phyloP scores from a whole-genome alignment of 441 rosid genomes.

The Aleurites moluccanus region DNA sequence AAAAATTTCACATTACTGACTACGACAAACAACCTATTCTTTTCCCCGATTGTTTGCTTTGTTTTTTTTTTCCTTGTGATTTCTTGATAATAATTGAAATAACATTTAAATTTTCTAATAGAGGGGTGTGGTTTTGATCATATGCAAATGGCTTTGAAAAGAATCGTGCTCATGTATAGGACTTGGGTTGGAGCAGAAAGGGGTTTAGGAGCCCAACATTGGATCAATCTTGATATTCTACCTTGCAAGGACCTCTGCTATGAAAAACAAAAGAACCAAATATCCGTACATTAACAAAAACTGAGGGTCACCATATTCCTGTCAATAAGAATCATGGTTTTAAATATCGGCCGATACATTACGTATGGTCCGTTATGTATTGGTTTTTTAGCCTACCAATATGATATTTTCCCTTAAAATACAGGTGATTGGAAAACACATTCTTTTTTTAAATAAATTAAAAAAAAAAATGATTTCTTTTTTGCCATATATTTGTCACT shows the following conservation, averaged over 20 bases:
- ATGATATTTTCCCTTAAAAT: no score
- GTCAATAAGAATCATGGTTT: no score
- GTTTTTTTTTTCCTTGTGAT: background rate
- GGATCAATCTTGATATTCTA: background rate
- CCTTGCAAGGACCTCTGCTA: background rate
- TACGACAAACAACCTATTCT: background rate
- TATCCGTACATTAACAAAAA: background rate
- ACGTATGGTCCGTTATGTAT: no score
- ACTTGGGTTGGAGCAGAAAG: background rate
- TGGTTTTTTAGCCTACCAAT: no score
- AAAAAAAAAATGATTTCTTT: no score
- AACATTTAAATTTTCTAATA: background rate
- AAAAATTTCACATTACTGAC: background rate
- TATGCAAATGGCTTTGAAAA: background rate
- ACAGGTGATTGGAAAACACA: no score
- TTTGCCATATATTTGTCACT: no score
- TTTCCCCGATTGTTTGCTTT: background rate
- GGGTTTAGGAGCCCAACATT: background rate
- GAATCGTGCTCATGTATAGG: no score
- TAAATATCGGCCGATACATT: no score
- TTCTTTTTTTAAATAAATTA: no score
- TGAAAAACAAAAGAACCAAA: background rate
- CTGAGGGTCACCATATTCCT: background rate
- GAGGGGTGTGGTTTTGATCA: background rate
- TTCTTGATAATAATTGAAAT: background rate